Evolutionary conservation across 1,284 basidiomycete genomes (phyloP), one percentile per base, ranked within the genome.

Genomic region (Ceratobasidium papillatum): DNA sequence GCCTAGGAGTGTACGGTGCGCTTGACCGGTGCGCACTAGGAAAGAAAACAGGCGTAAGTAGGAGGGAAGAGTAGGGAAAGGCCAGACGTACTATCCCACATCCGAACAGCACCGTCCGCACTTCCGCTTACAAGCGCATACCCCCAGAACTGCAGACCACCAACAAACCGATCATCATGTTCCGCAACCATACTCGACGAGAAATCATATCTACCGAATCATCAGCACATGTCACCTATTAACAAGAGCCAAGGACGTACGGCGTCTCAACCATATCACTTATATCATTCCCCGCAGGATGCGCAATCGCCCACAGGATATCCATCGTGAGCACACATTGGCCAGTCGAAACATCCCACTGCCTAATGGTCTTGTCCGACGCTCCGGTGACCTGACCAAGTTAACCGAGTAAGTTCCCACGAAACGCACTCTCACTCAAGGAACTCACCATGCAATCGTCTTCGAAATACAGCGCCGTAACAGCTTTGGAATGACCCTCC

Each of bases 271-370:
- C 68, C 32, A 58, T 59, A 25, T 61, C 54, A 34, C 41, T 47
- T 3, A 56, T 25, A 32, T 71, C 68, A 41, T 25, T 17, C 14
- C 65, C 65, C 25, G 91, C 87, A 1, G 95, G 91, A 83, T 99
- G 97, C 19, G 95, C 95, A 79, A 99, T 98, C 2, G 97, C 97
- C 98, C 98, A 99, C 22, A 99, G 89, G 76, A 99, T 98, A 83
- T 99, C 98, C 98, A 99, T 99, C 12, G 97, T 98, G 85, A 98
- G 91, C 64, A 99, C 92, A 82, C 97, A 99, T 85, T 99, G 97
- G 3, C 97, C 97, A 0, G 97, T 99, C 49, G 90, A 90, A 74
- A 99, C 89, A 81, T 99, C 97, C 98, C 98, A 99, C 82, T 99
- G 96, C 1, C 97, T 92, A 75, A 99, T 87, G 0, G 98, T 99